Evolutionary conservation across 495 filamentous ascomycete genomes (phyloP), one percentile per base, ranked within the genome.

Genomic region (Talaromyces liani): DNA sequence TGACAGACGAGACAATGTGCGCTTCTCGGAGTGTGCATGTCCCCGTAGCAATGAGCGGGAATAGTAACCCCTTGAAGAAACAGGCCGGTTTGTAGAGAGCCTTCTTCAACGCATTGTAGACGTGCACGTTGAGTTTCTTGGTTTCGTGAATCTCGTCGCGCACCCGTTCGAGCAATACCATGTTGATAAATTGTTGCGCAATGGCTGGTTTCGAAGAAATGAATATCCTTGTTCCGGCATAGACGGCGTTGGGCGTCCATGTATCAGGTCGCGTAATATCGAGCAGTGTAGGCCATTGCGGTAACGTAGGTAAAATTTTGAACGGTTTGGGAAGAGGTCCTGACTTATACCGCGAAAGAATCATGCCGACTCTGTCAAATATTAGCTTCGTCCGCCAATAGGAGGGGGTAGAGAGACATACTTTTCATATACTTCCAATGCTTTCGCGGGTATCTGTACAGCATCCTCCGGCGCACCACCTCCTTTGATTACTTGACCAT

Each of bases 1-100:
- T 80, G 12, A 96, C 91, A 29, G 86, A 90, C 2, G 88, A 88
- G 49, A 98, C 81, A 67, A 98, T 97, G 66, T 92, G 87, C 1
- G 94, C 94, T 76, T 98, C 94, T 34, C 92, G 84, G 53, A 98
- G 75, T 4, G 92, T 93, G 77, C 92, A 96, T 29, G 86, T 91
- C 9, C 90, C 80, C 61, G 83, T 84, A 16, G 81, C 82, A 0
- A 93, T 88, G 10, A 98, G 81, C 4, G 95, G 95, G 69, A 98
- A 98, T 6, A 98, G 80, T 65, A 98, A 85, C 1, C 94, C 94
- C 73, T 97, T 97, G 81, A 99, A 98, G 77, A 95, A 99, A 24
- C 91, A 91, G 0, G 91, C 90, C 2, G 94, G 95, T 70, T 97
- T 98, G 80, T 97, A 99, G 8, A 98, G 81, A 3, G 87, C 87